These are phyloP conservation scores for Hygrophila difformis DNA, from an alignment of 257 asterid genomes.

Conservation along the genomic window DNA sequence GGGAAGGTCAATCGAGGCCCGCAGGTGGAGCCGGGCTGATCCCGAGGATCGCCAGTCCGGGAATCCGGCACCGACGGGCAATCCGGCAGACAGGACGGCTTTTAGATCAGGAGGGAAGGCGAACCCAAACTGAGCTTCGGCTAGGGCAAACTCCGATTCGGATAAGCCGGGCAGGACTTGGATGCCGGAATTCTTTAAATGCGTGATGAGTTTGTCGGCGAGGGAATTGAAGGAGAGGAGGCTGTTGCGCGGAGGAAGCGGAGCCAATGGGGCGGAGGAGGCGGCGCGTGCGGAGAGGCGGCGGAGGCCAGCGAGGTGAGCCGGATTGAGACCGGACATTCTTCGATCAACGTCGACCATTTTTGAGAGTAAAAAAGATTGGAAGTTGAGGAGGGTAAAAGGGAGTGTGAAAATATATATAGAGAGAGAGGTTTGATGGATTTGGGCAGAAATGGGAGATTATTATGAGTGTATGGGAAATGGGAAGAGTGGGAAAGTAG, in stretches of 20 bases:
- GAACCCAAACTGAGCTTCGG: slow-evolving; percentile 90
- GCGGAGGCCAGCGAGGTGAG: slow-evolving; percentile 87
- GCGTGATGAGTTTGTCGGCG: slow-evolving; percentile 64
- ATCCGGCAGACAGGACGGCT: slow-evolving; percentile 74
- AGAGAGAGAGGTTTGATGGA: too few relatives aligned
- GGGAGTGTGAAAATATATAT: too few relatives aligned
- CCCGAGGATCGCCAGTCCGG: slow-evolving; percentile 94
- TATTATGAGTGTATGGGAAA: too few relatives aligned
- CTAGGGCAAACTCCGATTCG: slow-evolving; percentile 71
- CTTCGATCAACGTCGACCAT: slow-evolving; percentile 99
- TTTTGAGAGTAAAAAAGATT: neutral
- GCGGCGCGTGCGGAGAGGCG: slow-evolving; percentile 95
- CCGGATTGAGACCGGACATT: slow-evolving; percentile 83
- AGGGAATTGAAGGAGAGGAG: slow-evolving; percentile 66
- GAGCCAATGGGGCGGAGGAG: slow-evolving; percentile 61
- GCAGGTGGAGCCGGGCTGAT: slow-evolving; percentile 63
- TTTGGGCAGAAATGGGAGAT: too few relatives aligned
- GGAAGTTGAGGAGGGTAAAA: neutral
- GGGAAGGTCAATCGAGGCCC: slow-evolving; percentile 75
- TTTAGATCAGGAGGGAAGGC: slow-evolving; percentile 82
- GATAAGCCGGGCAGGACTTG: slow-evolving; percentile 61
- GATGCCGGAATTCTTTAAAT: slow-evolving; percentile 44
- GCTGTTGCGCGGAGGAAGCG: slow-evolving; percentile 76
- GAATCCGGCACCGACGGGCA: slow-evolving; percentile 78
- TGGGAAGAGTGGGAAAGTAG: too few relatives aligned